Evolutionary conservation across 106 monocot genomes (phyloP), one percentile per base, ranked within the genome.

Genomic region (Dendrobium nobile): DNA sequence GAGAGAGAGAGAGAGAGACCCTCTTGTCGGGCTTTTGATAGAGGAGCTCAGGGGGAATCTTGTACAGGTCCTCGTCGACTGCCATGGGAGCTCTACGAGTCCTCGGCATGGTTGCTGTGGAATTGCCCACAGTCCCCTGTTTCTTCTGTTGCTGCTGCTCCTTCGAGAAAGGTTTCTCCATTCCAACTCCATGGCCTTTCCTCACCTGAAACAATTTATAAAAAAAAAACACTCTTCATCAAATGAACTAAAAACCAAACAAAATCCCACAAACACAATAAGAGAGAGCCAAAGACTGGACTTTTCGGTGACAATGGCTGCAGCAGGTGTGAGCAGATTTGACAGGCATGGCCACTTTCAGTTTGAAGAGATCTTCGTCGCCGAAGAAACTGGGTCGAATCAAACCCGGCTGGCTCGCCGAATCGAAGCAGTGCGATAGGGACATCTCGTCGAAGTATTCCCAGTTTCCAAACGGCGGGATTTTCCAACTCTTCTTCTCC

Each of bases 401-500:
- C 45, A 45, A 45, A 45, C 82, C 75, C 51, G 82, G 82, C 67
- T 86, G 82, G 68, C 76, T 86, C n/a, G 86, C 86, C 0, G 82
- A 82, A 24, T 86, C 86, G 24, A 86, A 86, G 75, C 79, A 82
- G n/a, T 81, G 83, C 5, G 87, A 81, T 7, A 84, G 77, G 5
- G 87, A 80, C 31, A 87, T 77, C 51, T 82, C 85, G 0, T 90
- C 56, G 79, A 80, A 75, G 74, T 68, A 67, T 40, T 83, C 79
- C 86, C 80, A 59, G 42, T 43, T 43, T 42, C 74, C 74, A 33
- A 43, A 43, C 4, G 18, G 3, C 43, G 74, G 74, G 22, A 87
- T 83, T 77, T 77, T 54, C 9, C 65, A 65, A 77, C 83, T 83
- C 64, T 31, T 83, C 79, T 75, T 58, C 54, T 47, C 65, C 43